phyloP scores from a whole-genome alignment of 441 rosid species.

The Populus trichocarpa region DNA sequence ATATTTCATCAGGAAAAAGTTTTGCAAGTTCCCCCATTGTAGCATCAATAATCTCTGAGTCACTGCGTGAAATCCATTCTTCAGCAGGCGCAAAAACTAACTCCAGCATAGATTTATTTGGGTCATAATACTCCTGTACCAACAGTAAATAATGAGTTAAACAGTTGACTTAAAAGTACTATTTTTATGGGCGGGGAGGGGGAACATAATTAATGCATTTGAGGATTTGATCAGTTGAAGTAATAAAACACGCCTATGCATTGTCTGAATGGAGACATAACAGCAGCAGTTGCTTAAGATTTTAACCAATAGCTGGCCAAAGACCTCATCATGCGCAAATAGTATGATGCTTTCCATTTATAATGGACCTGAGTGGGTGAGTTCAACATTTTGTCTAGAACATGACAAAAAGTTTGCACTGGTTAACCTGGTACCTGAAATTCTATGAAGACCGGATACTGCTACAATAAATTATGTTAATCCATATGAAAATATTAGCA shows the following conservation, averaged over 20 bases:
- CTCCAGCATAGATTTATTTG: constrained; percentile 91
- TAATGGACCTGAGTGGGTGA: too few species aligned
- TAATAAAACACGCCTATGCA: not conserved
- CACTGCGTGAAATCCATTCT: constrained; percentile 80
- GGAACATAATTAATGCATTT: constrained; percentile 1
- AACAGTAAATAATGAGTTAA: constrained; percentile 5
- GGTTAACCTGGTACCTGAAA: not conserved
- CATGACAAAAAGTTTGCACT: not conserved
- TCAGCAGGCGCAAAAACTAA: constrained; percentile 96
- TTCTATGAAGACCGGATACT: not conserved
- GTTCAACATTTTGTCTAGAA: not conserved
- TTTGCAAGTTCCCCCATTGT: constrained; percentile 90
- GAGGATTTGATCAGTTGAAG: not conserved
- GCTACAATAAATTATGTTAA: too few species aligned
- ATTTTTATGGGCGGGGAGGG: not conserved
- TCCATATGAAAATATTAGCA: not conserved
- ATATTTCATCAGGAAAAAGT: constrained; percentile 86
- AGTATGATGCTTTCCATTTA: not conserved
- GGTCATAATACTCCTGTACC: constrained; percentile 79
- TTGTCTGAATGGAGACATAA: not conserved
- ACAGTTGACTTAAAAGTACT: not conserved
- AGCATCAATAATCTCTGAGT: constrained; percentile 86
- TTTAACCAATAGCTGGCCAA: not conserved
- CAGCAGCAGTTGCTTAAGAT: not conserved
- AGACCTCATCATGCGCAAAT: not conserved